Conservation (phyloP, 148 eudicot species). For the Oxyria digyna region DNA sequence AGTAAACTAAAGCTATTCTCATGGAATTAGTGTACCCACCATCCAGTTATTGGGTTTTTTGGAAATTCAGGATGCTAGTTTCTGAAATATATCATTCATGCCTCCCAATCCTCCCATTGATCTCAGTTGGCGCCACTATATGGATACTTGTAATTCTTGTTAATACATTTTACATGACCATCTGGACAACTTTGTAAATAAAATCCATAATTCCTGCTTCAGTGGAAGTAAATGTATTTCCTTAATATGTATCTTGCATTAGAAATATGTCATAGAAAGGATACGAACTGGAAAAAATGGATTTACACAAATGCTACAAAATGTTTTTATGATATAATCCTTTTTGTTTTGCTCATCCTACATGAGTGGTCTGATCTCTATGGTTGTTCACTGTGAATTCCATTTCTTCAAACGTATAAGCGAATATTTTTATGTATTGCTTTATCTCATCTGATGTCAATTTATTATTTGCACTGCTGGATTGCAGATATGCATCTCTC, state of each 20-base stretch:
- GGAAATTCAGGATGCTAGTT: no score
- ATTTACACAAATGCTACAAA: neutral
- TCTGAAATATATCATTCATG: no score
- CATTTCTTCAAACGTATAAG: neutral
- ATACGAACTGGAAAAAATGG: neutral
- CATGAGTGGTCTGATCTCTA: neutral
- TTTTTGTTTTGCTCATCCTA: neutral
- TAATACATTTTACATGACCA: neutral
- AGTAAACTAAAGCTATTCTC: neutral
- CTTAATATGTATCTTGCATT: neutral
- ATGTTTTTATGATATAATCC: neutral
- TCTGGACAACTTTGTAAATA: neutral
- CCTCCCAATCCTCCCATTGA: neutral
- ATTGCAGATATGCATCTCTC: slow-evolving; percentile 71
- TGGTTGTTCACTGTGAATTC: neutral
- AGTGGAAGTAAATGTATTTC: neutral
- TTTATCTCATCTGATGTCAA: neutral
- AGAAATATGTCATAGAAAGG: neutral
- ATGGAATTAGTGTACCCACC: neutral
- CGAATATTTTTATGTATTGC: neutral
- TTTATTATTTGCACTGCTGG: slow-evolving; percentile 5
- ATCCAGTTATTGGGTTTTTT: neutral
- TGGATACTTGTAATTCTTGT: neutral
- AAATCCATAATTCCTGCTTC: neutral
- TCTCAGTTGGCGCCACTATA: neutral